Evolutionary conservation across 208 protist species (phyloP), one percentile per base, ranked within the genome.

Genomic region (Crithidia fasciculata): DNA sequence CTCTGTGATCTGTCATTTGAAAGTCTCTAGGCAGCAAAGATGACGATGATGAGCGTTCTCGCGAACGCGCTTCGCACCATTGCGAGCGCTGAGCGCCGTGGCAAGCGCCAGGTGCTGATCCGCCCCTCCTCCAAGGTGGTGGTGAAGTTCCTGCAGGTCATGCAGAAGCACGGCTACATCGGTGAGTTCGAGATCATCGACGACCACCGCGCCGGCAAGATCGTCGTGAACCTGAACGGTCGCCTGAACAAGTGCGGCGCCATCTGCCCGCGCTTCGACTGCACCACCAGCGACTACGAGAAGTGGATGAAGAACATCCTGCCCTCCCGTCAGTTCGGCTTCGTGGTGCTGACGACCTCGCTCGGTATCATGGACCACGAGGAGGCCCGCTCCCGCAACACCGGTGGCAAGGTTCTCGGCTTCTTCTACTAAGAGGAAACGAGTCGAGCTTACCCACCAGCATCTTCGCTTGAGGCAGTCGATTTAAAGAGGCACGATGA

Each of bases 131-230:
- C 98, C 75, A 99, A 99, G 93, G 99, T 99, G 69, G 95, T 99
- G 74, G 89, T 99, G 79, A 99, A 99, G 87, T 99, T 99, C 93
- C 93, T 99, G 66, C 89, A 96, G 74, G 98, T 99, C 71, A 99
- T 99, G 99, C 98, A 99, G 97, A 99, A 99, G 91, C 99, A 99
- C 91, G 98, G 98, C 89, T 99, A 99, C 97, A 99, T 99, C 92
- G 99, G 98, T 72, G 99, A 99, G 85, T 99, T 99, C 85, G 99
- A 99, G 91, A 92, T 99, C 87, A 95, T 99, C 82, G 99, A 99
- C 90, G 99, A 99, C 92, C 99, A 99, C 91, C 95, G 99, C 78
- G 86, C 94, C 13, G 99, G 99, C 76, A 99, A 99, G 92, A 99
- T 99, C 76, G 99, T 99, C 69, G 94, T 99, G 68, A 98, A 99